phyloP scores from a whole-genome alignment of 75 land plant species.

The Picea glauca region DNA sequence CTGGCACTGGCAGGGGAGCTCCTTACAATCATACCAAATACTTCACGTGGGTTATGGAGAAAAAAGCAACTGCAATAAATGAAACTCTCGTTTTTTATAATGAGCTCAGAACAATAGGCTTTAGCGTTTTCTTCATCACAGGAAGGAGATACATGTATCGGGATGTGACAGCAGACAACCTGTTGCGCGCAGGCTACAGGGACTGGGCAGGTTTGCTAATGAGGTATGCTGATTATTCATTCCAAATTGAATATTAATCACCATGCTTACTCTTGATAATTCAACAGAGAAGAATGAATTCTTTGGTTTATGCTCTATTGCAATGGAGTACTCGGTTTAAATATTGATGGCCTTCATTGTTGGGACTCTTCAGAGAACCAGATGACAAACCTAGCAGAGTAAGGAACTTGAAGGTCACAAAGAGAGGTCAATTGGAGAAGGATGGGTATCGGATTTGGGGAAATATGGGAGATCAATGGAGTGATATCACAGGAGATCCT shows the following conservation, averaged over 20 bases:
- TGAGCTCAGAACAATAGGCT: slow-evolving; percentile 20
- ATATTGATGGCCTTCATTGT: too few relatives aligned
- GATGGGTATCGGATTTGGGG: slow-evolving; percentile 59
- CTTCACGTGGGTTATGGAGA: slow-evolving; percentile 23
- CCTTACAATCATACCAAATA: neutral
- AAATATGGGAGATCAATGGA: slow-evolving; percentile 69
- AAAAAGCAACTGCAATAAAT: slow-evolving; percentile 16
- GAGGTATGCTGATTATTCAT: slow-evolving; percentile 21
- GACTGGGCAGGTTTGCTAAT: slow-evolving; percentile 38
- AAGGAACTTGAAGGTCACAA: neutral
- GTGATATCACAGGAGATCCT: slow-evolving; percentile 39
- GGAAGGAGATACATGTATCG: slow-evolving; percentile 26
- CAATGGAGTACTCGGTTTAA: too few relatives aligned
- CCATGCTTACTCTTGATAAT: too few relatives aligned
- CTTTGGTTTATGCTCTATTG: too few relatives aligned
- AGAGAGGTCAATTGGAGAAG: slow-evolving; percentile 39
- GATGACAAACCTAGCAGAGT: neutral
- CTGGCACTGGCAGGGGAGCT: neutral
- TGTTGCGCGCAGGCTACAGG: slow-evolving; percentile 32
- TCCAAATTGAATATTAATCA: neutral
- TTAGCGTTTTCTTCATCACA: slow-evolving; percentile 33
- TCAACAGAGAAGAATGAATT: too few relatives aligned
- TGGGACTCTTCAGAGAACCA: neutral
- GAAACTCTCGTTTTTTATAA: slow-evolving; percentile 25
- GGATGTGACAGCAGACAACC: slow-evolving; percentile 30